These are phyloP conservation scores for Fusarium virguliforme DNA, from an alignment of 2,329 filamentous ascomycete genomes.

Conservation along the genomic window DNA sequence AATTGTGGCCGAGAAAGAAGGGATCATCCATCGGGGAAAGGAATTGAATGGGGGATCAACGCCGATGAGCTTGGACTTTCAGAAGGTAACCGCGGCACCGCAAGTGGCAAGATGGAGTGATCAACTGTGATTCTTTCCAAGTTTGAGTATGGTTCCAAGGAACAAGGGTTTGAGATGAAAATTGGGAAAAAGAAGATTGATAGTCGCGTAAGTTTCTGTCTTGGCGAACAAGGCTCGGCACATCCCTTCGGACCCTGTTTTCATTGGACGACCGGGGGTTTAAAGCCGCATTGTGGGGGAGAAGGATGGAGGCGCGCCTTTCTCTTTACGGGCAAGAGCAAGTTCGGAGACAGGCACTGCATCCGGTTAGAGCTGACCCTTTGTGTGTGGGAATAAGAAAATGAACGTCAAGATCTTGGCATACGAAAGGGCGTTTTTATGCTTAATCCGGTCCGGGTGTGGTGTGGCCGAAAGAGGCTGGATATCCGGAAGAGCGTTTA, in stretches of 20 bases:
- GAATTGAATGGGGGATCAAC: constrained; percentile 6
- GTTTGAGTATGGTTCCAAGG: constrained; percentile 1
- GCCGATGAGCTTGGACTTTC: background rate
- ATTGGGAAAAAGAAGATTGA: background rate
- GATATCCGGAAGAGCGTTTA: constrained; percentile 3
- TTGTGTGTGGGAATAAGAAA: constrained; percentile 5
- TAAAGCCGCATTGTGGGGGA: constrained; percentile 13
- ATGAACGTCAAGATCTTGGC: background rate
- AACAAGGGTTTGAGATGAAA: background rate
- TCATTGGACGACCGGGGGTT: constrained; percentile 1
- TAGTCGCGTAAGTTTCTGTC: background rate
- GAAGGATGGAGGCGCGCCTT: background rate
- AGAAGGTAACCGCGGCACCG: no score
- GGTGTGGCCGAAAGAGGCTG: background rate
- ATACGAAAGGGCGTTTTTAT: constrained; percentile 36
- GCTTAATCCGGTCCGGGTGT: constrained; percentile 32
- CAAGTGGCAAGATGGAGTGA: background rate
- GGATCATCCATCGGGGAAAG: background rate
- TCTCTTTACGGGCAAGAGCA: background rate
- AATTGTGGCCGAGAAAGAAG: constrained; percentile 1
- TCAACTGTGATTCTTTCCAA: constrained; percentile 4
- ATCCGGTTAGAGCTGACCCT: background rate
- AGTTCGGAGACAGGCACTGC: background rate
- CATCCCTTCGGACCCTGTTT: background rate
- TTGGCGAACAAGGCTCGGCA: background rate